Evolutionary conservation across 768 basidiomycete genomes (phyloP), one percentile per base, ranked within the genome.

Genomic region (Pleurotus giganteus): DNA sequence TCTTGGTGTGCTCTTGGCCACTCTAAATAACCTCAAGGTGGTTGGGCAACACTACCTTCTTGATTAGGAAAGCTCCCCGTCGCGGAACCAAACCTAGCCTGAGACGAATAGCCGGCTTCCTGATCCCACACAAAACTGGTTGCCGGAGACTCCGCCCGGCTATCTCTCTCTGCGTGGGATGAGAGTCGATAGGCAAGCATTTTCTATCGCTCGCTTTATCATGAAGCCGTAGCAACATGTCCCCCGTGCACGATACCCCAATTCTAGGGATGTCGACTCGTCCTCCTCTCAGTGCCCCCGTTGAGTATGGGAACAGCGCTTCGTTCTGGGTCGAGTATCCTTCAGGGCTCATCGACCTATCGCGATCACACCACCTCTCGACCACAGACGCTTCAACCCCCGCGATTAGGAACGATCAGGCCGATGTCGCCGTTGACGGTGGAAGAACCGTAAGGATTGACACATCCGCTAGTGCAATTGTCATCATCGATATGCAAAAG

Each of bases 401-500:
- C 47, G 70, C 61, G 46, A 68, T 67, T 49, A 68, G 60, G 57
- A 53, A 54, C 39, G 70, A 56, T 42, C 83, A 85, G 57, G 63
- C 76, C 9, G 85, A 88, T 31, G 73, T 88, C 31, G 66, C 72
- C 3, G 84, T 83, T 3, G 73, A 82, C 55, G 77, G 79, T 15
- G 74, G 75, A 19, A 74, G 83, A 21, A 71, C 67, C 17, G 66
- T 86, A 44, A 72, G 85, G 47, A 68, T 86, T 24, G 72, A 80
- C 60, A 75, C 72, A 29, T 67, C 74, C 27, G 66, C 71, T 45
- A 79, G 75, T 15, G 86, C 85, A 8, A 66, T 82, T 52, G 79
- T 86, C n/a, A 73, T 88, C 17, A 76, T 87, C 47, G 86, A 87
- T 61, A 88, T 88, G 87, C 86, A 88, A 65, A 88, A 87, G 86